Conservation (phyloP, 2,329 filamentous ascomycete genomes). For the Lachnellula subtilissima region DNA sequence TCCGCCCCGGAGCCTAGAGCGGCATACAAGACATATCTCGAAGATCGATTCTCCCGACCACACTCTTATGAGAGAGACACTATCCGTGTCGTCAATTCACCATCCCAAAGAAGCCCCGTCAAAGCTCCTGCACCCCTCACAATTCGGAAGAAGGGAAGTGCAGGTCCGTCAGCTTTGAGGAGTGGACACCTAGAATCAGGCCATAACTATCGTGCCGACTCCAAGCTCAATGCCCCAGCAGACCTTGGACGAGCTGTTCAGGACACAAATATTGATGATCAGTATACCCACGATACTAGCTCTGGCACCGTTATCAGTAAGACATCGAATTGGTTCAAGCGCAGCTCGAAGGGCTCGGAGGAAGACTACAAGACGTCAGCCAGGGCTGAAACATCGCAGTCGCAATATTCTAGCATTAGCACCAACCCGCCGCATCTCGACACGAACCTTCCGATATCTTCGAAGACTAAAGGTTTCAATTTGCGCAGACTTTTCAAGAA, state of each 20-base stretch:
- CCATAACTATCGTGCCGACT: conserved; percentile 2
- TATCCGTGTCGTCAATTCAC: conserved; percentile 27
- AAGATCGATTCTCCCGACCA: conserved; percentile 13
- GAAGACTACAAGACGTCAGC: conserved; percentile 16
- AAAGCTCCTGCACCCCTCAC: conserved; percentile 29
- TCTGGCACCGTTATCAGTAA: conserved; percentile 27
- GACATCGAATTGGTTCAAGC: conserved; percentile 31
- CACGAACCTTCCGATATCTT: background rate
- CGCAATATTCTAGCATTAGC: conserved; percentile 16
- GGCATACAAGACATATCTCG: background rate
- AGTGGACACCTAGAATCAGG: conserved; percentile 9
- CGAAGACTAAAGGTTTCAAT: conserved; percentile 29
- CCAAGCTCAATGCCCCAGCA: conserved; percentile 3
- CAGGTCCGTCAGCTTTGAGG: conserved; percentile 9
- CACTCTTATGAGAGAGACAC: conserved; percentile 19
- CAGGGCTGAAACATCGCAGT: conserved; percentile 7
- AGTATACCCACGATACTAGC: conserved; percentile 17
- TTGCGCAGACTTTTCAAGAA: conserved; percentile 30
- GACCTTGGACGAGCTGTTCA: conserved; percentile 22
- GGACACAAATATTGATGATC: conserved; percentile 13
- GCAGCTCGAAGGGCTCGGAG: conserved; percentile 24
- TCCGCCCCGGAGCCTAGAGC: conserved; percentile 29
- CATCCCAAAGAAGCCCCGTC: conserved; percentile 25
- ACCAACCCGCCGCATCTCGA: conserved; percentile 2
- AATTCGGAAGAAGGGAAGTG: conserved; percentile 29